These are phyloP conservation scores for Arabidopsis thaliana DNA, from an alignment of 345 rosid species.

Conservation along the genomic window TAIR10.1 NC_003070.9:16831501-16832000, in stretches of 20 bases:
- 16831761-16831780: not conserved
- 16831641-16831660: conserved; percentile 75
- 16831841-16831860: not conserved
- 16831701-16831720: conserved; percentile 91
- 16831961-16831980: conserved; percentile 62
- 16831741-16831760: not conserved
- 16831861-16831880: not conserved
- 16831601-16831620: no score
- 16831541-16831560: conserved; percentile 3
- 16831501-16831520: not conserved
- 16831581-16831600: no score
- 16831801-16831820: not conserved
- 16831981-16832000: not conserved
- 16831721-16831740: conserved; percentile 57
- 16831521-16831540: not conserved
- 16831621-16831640: not conserved
- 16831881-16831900: conserved; percentile 53
- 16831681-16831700: conserved; percentile 92
- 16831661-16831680: conserved; percentile 92
- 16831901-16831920: conserved; percentile 86
- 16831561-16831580: not conserved
- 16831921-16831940: conserved; percentile 81
- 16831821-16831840: no score
- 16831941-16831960: conserved; percentile 93
- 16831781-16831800: not conserved